Evolutionary conservation across 2,329 filamentous ascomycete species (phyloP).

Genomic region (Clonostachys chloroleuca): DNA sequence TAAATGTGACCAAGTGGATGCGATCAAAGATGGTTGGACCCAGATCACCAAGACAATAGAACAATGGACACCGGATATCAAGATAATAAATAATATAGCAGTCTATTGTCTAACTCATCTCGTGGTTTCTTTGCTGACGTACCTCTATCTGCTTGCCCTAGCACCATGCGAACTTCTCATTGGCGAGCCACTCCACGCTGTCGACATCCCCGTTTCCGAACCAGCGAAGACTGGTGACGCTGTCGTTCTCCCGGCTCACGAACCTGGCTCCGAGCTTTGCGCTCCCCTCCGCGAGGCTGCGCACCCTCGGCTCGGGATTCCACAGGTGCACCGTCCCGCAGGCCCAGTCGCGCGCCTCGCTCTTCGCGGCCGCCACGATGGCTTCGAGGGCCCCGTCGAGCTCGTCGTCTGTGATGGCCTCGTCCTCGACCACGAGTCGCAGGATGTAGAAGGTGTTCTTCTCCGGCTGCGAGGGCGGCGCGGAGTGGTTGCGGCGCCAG

Average conservation of each 20-base stretch:
- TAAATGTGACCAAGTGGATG: background rate
- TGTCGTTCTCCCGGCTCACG: constrained; percentile 57
- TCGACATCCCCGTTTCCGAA: constrained; percentile 49
- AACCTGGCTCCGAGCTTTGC: constrained; percentile 42
- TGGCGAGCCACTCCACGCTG: constrained; percentile 66
- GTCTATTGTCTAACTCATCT: constrained; percentile 8
- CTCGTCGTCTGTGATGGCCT: constrained; percentile 24
- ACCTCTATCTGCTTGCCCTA: constrained; percentile 24
- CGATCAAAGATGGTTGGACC: constrained; percentile 6
- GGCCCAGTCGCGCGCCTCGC: constrained; percentile 67
- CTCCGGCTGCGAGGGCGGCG: constrained; percentile 39
- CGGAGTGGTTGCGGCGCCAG: constrained; percentile 66
- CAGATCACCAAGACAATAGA: constrained; percentile 89
- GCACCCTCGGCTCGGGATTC: constrained; percentile 65
- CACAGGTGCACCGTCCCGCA: constrained; percentile 72
- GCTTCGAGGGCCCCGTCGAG: constrained; percentile 51
- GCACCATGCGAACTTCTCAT: constrained; percentile 78
- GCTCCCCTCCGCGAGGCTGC: constrained; percentile 34
- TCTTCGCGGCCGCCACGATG: constrained; percentile 63
- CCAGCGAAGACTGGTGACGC: constrained; percentile 70
- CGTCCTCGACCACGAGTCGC: constrained; percentile 61
- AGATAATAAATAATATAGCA: constrained; percentile 1
- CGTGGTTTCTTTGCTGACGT: constrained; percentile 5
- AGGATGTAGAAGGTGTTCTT: constrained; percentile 68
- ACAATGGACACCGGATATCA: constrained; percentile 77